Base-by-base conservation (phyloP, 2,329 filamentous ascomycete species). In the Gnomoniopsis sp. region DNA sequence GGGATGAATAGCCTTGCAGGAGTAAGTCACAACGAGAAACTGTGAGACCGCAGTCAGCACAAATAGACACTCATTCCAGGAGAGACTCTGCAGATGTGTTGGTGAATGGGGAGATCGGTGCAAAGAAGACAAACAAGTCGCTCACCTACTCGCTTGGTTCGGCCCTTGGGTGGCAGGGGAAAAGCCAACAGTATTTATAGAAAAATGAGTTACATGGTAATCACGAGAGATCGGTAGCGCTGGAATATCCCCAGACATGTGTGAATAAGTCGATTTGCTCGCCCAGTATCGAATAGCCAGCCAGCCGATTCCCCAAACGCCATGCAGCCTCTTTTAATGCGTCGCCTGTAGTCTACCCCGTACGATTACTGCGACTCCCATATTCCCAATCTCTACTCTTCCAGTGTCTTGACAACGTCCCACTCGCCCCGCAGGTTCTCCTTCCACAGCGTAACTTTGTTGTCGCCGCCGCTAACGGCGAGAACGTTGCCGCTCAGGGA, bases 391-490 rank as follows among this genome's bases (percentile, higher is more conserved):
- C 58, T 53, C 69, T 80, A 96, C 77, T 96, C 91, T 74, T 96
- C 93, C 72, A 99, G 93, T 60, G 91, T 92, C 84, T 96, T 97
- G 65, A 98, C 91, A 69, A 90, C 91, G 76, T 98, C 93, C 95
- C 95, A 99, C 71, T 96, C 91, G 57, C 95, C 95, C 72, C 89
- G 90, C 67, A 99, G 79, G 72, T 96, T 96, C 83, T 99, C 95
- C 83, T 98, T 99, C 93, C 93, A 99, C 73, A 99, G 76, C 55
- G 89, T 96, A 57, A 99, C 93, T 78, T 96, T 93, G 81, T 99
- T 99, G 76, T 99, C 93, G 26, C 89, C 91, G 43, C 91, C 91
- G 71, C 90, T 95, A 63, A 97, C 91, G 11, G 95, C 95, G 67
- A 99, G 81, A 21, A 98, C 93, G 72, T 99, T 99, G 54, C 95